These are phyloP conservation scores for Ilex paraguariensis DNA, from an alignment of 305 asterid species.

Conservation along the genomic window DNA sequence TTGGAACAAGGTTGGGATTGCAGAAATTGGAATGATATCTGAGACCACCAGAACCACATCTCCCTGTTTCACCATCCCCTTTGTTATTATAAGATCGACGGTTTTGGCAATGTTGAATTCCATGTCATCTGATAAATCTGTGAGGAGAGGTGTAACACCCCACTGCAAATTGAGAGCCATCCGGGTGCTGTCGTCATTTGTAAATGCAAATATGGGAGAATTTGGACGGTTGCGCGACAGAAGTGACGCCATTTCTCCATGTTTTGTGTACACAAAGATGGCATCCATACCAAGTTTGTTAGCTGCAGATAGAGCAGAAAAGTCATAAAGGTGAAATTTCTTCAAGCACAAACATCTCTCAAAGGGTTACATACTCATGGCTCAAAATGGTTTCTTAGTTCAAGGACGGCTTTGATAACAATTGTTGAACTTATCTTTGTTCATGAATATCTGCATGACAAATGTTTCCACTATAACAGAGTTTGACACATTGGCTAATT, in stretches of 20 bases:
- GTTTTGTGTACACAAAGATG: conserved; percentile 72
- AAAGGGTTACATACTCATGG: too few species aligned
- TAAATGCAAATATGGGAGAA: conserved; percentile 78
- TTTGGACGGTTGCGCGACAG: conserved; percentile 76
- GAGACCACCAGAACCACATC: conserved; percentile 61
- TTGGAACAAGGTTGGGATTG: conserved; percentile 52
- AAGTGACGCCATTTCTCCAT: conserved; percentile 77
- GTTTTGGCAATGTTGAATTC: conserved; percentile 52
- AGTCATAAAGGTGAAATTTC: too few species aligned
- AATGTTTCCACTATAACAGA: too few species aligned
- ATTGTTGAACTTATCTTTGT: too few species aligned
- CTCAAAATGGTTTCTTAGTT: too few species aligned
- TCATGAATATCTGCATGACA: too few species aligned
- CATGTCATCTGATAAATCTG: conserved; percentile 69
- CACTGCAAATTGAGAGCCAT: conserved; percentile 74
- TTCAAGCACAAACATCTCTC: too few species aligned
- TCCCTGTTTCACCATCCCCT: conserved; percentile 54
- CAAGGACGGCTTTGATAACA: too few species aligned
- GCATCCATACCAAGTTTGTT: conserved; percentile 72
- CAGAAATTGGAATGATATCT: conserved; percentile 54
- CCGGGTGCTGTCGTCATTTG: conserved; percentile 50
- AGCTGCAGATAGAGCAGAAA: conserved; percentile 35
- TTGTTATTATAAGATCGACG: conserved; percentile 47
- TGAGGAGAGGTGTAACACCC: conserved; percentile 69
- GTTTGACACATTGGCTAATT: too few species aligned